phyloP scores from a whole-genome alignment of 2,329 filamentous ascomycete species.

The Clonostachys solani region DNA sequence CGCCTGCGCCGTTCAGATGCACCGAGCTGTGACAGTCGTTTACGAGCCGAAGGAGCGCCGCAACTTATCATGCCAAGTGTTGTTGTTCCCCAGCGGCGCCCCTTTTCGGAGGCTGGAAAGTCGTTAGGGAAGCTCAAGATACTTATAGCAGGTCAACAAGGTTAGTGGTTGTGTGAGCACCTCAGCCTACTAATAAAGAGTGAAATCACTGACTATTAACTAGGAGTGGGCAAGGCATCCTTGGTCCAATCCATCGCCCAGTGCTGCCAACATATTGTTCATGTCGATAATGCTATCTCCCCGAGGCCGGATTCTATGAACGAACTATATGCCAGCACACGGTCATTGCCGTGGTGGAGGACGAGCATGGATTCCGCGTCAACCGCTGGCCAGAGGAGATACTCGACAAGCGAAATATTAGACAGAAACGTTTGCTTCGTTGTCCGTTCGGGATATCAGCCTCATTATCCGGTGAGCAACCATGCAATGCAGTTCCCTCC shows the following conservation, averaged over 20 bases:
- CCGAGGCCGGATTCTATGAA: slow-evolving; percentile 32
- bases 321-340: slow-evolving; percentile 76
- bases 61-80: slow-evolving; percentile 99
- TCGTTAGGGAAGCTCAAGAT: slow-evolving; percentile 82
- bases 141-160: slow-evolving; percentile 76
- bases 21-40: neutral
- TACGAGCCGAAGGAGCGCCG: slow-evolving; percentile 35
- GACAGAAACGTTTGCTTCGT: slow-evolving; percentile 94
- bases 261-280: slow-evolving; percentile 85
- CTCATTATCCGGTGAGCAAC: slow-evolving; percentile 20
- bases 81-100: slow-evolving; percentile 80
- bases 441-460: slow-evolving; percentile 64
- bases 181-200: too few species aligned
- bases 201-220: neutral
- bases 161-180: slow-evolving; percentile 32
- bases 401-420: slow-evolving; percentile 65
- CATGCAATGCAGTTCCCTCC: neutral
- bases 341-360: slow-evolving; percentile 88
- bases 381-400: slow-evolving; percentile 59
- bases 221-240: slow-evolving; percentile 83
- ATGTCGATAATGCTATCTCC: slow-evolving; percentile 67
- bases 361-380: slow-evolving; percentile 65
- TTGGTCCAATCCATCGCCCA: slow-evolving; percentile 87
- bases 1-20: slow-evolving; percentile 6
- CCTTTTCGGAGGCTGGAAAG: slow-evolving; percentile 85